phyloP scores from a whole-genome alignment of 2,329 filamentous ascomycete species.

The Fusarium palustre region DNA sequence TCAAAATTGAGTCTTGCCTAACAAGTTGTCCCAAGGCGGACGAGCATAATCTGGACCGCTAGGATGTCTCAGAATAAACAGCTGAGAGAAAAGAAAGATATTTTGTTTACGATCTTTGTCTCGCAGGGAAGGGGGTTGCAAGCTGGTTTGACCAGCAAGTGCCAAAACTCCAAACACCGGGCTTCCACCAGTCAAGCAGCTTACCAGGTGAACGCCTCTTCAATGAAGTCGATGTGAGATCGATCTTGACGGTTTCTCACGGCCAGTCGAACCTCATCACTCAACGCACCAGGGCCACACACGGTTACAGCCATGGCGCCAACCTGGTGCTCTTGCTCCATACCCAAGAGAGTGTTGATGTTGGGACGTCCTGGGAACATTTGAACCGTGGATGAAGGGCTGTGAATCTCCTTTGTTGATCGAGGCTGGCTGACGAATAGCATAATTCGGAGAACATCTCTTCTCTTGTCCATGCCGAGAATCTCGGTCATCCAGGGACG shows the following conservation, averaged over 20 bases:
- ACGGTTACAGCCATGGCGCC: conserved; percentile 80
- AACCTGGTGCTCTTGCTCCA: conserved; percentile 79
- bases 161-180: conserved; percentile 11
- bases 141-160: conserved; percentile 24
- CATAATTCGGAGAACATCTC: conserved; percentile 80
- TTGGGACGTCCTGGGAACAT: conserved; percentile 87
- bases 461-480: conserved; percentile 77
- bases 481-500: conserved; percentile 86
- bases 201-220: conserved; percentile 79
- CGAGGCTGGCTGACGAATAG: conserved; percentile 81
- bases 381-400: conserved; percentile 80
- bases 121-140: neutral
- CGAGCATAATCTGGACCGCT: conserved; percentile 17
- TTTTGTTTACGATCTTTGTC: neutral
- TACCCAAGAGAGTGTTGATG: conserved; percentile 76
- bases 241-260: conserved; percentile 73
- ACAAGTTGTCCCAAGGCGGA: conserved; percentile 35
- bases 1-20: conserved; percentile 32
- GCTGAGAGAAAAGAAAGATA: neutral
- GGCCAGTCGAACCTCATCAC: conserved; percentile 78
- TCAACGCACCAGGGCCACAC: conserved; percentile 78
- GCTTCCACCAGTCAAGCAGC: neutral
- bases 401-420: conserved; percentile 84
- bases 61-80: conserved; percentile 7
- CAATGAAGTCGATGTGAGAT: conserved; percentile 79